These are phyloP conservation scores for Lachnellula occidentalis DNA, from an alignment of 2,329 filamentous ascomycete species.

Conservation along the genomic window DNA sequence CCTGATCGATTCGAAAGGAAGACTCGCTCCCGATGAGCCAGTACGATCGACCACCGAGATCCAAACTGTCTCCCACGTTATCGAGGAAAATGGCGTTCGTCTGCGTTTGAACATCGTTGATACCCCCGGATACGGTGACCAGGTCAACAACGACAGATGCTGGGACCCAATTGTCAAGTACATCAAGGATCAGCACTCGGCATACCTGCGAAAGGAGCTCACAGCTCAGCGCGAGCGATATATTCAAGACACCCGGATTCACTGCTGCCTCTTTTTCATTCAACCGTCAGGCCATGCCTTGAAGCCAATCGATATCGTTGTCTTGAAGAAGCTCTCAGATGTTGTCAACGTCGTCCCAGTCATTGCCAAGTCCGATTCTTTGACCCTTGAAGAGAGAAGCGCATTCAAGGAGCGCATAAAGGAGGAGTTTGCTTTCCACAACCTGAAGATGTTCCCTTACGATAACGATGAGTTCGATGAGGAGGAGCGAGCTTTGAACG, in stretches of 20 bases:
- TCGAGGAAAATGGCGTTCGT: slow-evolving; percentile 98
- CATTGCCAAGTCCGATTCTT: slow-evolving; percentile 95
- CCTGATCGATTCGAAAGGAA: slow-evolving; percentile 97
- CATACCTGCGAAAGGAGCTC: slow-evolving; percentile 98
- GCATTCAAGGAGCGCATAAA: slow-evolving; percentile 99
- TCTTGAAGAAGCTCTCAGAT: slow-evolving; percentile 98
- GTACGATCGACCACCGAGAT: slow-evolving; percentile 97
- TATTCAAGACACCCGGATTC: slow-evolving; percentile 97
- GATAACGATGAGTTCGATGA: slow-evolving; percentile 98
- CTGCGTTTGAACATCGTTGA: slow-evolving; percentile 98
- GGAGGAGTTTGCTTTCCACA: slow-evolving; percentile 99
- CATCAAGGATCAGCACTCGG: slow-evolving; percentile 99
- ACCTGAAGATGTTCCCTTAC: slow-evolving; percentile 99
- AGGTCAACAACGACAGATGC: slow-evolving; percentile 99
- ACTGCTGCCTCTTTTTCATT: slow-evolving; percentile 99
- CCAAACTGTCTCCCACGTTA: slow-evolving; percentile 94
- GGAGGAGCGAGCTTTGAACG: slow-evolving; percentile 90
- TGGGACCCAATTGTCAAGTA: slow-evolving; percentile 99
- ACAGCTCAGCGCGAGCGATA: slow-evolving; percentile 98
- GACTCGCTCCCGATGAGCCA: slow-evolving; percentile 84
- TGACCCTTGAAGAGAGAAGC: slow-evolving; percentile 91
- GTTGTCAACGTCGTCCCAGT: slow-evolving; percentile 99
- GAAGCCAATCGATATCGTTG: slow-evolving; percentile 99
- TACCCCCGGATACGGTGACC: slow-evolving; percentile 94
- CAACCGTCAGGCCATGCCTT: slow-evolving; percentile 96